Base-by-base conservation (phyloP, 2,329 filamentous ascomycete species). In the Fusarium pseudocircinatum region DNA sequence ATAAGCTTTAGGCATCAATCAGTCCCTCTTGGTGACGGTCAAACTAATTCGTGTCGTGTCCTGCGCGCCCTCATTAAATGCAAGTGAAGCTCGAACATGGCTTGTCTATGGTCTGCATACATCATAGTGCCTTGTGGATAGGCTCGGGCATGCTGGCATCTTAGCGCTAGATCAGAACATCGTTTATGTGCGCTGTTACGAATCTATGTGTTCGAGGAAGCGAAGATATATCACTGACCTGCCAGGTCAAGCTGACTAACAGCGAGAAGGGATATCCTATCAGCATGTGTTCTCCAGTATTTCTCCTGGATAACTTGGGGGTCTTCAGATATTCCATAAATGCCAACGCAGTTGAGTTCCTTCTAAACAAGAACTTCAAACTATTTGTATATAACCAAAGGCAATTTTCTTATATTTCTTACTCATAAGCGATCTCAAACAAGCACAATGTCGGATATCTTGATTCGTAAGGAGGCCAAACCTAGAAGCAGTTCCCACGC, bases 201-300 rank as follows among this genome's bases (percentile, higher is more conserved):
- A 30, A 30, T 16, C 1, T 7, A 16, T n/a, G 4, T 47, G 7
- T 47, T 47, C 14, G 7, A 7, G 6, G 20, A 11, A 12, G 44
- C 4, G 9, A 16, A n/a, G 8, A 6, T 6, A 20, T 34, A 13
- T 5, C 30, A 24, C 15, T 34, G 6, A 12, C 8, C 11, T 24
- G 11, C 4, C 11, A 10, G 28, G 6, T 14, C 22, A 50, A 24
- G 28, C 4, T 34, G 1, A 34, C 16, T 1, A 50, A 24, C 15
- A 34, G 11, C 1, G 1, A 28, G 26, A 28, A 22, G 9, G 4
- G 1, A 46, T 7, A 15, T 9, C 6, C 8, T 22, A n/a, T 0
- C 9, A n/a, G 3, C 1, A 22, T 11, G 14, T 47, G 44, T 47
- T 47, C 44, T 22, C 16, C 14, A 12, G 44, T 8, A 16, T 30